Conservation (phyloP, 805 yeast species). For the Lachancea waltii region DNA sequence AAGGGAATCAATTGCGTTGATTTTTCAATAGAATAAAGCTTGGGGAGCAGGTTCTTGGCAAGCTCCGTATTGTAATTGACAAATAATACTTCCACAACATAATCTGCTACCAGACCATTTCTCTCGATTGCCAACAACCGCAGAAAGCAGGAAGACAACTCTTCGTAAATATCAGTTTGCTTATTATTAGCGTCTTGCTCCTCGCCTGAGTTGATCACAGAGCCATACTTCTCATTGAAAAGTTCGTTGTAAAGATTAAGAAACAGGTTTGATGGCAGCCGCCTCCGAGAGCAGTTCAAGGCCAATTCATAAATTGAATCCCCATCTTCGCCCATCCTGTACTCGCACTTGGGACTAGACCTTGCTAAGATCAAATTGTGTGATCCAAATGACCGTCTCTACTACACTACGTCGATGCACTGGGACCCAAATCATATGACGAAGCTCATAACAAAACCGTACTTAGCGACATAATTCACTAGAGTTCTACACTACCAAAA, state of each 20-base stretch:
- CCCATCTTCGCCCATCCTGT: constrained; percentile 7
- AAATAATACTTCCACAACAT: constrained; percentile 26
- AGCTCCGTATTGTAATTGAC: constrained; percentile 27
- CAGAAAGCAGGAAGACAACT: constrained; percentile 11
- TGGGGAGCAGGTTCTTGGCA: constrained; percentile 21
- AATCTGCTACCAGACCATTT: constrained; percentile 18
- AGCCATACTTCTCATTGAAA: constrained; percentile 25
- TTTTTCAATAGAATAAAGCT: constrained; percentile 16
- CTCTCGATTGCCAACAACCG: constrained; percentile 14
- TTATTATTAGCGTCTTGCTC: constrained; percentile 4
- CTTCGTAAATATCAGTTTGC: constrained; percentile 7
- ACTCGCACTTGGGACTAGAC: no score
- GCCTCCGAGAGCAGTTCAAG: constrained; percentile 25
- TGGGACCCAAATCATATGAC: no score
- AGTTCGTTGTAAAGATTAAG: constrained; percentile 30
- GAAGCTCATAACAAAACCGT: no score
- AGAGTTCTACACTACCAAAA: not conserved
- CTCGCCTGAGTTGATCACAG: constrained; percentile 7
- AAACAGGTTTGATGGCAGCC: constrained; percentile 25
- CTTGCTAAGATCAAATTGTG: no score
- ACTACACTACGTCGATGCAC: no score
- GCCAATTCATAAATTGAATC: constrained; percentile 24
- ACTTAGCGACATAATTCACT: not conserved
- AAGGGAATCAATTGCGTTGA: constrained; percentile 21
- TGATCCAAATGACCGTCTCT: no score